Percentiles rank a stretch among this genome's conserved stretches.
Conservation (phyloP, 176 grass and related monocot genomes). For the Carex scoparia region DNA sequence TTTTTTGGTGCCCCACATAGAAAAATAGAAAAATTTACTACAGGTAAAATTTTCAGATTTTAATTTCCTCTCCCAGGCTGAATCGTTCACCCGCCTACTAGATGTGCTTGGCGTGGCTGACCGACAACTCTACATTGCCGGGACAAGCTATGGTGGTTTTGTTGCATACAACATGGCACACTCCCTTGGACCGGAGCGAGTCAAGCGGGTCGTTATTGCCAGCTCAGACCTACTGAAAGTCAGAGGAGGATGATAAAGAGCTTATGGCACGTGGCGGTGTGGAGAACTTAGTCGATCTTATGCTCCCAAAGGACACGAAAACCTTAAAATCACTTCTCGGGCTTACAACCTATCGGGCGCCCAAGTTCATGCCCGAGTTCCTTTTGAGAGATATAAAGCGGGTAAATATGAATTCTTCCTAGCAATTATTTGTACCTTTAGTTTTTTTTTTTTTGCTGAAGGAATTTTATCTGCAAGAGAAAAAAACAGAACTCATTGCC, state of each 20-base stretch:
- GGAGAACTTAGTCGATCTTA: conserved; percentile 36
- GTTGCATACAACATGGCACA: conserved; percentile 77
- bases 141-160: conserved; percentile 92
- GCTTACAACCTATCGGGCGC: conserved; percentile 41
- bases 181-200: conserved; percentile 23
- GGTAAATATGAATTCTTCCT: conserved; percentile 30
- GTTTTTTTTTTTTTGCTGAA: neutral
- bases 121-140: conserved; percentile 42
- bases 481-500: neutral
- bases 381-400: conserved; percentile 50
- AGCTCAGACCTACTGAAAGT: conserved; percentile 65
- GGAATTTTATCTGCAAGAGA: neutral
- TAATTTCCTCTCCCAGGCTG: conserved; percentile 40
- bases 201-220: conserved; percentile 56
- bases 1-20: neutral
- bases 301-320: conserved; percentile 42
- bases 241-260: conserved; percentile 48
- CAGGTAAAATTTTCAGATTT: neutral
- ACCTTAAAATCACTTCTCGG: conserved; percentile 39
- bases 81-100: conserved; percentile 42
- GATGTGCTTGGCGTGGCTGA: conserved; percentile 3
- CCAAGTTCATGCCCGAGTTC: conserved; percentile 65
- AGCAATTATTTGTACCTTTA: neutral
- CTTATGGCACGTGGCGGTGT: conserved; percentile 54
- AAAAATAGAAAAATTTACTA: neutral